Evolutionary conservation across 2,329 filamentous ascomycete species (phyloP).

Genomic region (Periglandula ipomoeae): DNA sequence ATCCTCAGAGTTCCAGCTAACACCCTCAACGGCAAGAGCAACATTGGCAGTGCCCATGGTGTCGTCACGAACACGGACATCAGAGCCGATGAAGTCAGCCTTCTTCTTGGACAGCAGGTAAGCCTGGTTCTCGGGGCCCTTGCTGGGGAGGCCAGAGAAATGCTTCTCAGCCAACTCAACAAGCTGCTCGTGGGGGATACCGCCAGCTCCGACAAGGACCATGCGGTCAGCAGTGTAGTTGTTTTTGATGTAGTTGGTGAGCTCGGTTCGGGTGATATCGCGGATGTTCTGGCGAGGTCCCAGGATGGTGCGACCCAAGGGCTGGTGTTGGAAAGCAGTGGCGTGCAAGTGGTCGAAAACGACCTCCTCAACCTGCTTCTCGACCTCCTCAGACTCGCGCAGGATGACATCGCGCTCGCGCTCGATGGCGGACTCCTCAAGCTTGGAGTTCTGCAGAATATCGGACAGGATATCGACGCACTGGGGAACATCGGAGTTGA

Average conservation of each 20-base stretch:
- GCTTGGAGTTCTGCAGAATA: constrained; percentile 98
- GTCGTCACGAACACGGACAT: constrained; percentile 92
- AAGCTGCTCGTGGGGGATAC: constrained; percentile 85
- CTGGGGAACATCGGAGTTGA: constrained; percentile 94
- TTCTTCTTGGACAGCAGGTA: constrained; percentile 73
- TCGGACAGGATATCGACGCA: constrained; percentile 98
- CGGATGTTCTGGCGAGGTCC: constrained; percentile 98
- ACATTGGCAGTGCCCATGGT: constrained; percentile 95
- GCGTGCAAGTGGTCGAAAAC: constrained; percentile 99
- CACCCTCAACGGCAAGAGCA: constrained; percentile 96
- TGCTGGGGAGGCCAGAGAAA: constrained; percentile 71
- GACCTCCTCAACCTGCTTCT: constrained; percentile 99
- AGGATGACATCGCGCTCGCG: constrained; percentile 98
- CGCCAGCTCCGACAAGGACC: constrained; percentile 94
- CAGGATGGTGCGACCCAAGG: constrained; percentile 93
- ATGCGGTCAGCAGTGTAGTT: constrained; percentile 99
- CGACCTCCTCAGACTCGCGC: constrained; percentile 97
- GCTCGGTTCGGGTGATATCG: constrained; percentile 85
- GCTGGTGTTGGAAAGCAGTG: constrained; percentile 93
- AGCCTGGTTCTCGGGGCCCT: constrained; percentile 65
- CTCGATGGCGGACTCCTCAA: constrained; percentile 87
- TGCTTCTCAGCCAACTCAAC: constrained; percentile 95
- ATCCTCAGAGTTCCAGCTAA: constrained; percentile 98
- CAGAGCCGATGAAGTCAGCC: constrained; percentile 94
- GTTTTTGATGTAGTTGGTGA: constrained; percentile 94